Evolutionary conservation across 2,329 filamentous ascomycete species (phyloP), one percentile per base, ranked within the genome.

Genomic region (Colletotrichum spinosum): DNA sequence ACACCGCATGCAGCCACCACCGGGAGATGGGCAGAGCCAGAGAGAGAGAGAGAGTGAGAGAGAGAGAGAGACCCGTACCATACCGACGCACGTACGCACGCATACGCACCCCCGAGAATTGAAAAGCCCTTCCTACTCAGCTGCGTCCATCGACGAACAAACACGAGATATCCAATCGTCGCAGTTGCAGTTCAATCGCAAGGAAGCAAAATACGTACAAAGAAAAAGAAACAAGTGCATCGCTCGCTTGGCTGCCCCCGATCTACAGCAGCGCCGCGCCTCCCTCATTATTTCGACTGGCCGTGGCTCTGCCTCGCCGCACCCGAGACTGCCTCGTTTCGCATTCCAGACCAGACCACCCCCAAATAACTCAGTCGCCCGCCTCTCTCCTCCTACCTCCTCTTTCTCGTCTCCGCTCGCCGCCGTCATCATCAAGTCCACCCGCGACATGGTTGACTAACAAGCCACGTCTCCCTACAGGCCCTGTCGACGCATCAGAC

Each of bases 291-390:
- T 51, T 13, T 62, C 58, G 41, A 56, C 41, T 48, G n/a, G 37
- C 41, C 52, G n/a, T 44, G 13, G 46, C 58, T 45, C 46, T 38
- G 48, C 42, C 52, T 13, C 58, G 41, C 59, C 48, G 55, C 15
- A 57, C 45, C 37, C n/a, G 42, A 52, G 48, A 38, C 58, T 62
- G 13, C 35, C 25, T 55, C 52, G 41, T 56, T 53, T 53, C 42
- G 52, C 62, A 65, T 65, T 65, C 62, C 62, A 65, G 58, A 41
- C 56, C 58, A 52, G 52, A 62, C 58, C 38, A 46, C 25, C 41
- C 58, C 62, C 58, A 51, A 55, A 62, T 48, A 57, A 38, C 42
- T 49, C 37, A 41, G 45, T 57, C 45, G 38, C 58, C 51, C 60
- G 12, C 35, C 53, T 48, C 46, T 55, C 17, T 45, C 33, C 17